Evolutionary conservation across 2,329 filamentous ascomycete species (phyloP).

Genomic region (Verticillium zaregamsianum): DNA sequence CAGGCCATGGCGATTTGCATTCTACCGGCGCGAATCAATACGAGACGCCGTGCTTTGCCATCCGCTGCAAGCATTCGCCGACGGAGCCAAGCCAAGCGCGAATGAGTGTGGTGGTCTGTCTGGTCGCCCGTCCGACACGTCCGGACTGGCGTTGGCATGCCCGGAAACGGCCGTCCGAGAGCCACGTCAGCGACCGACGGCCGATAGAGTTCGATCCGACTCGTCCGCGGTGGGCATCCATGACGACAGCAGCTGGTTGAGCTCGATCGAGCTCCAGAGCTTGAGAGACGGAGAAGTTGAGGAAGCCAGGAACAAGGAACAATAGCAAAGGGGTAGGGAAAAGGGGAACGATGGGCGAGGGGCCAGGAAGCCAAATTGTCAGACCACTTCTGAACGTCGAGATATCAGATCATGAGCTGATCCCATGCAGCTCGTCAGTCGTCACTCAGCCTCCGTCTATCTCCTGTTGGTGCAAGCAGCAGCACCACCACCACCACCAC

Average conservation of each 20-base stretch:
- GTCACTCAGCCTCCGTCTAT: background rate
- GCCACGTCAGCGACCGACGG: background rate
- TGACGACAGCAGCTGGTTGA: background rate
- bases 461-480: background rate
- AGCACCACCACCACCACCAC: background rate
- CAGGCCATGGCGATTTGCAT: too few relatives aligned
- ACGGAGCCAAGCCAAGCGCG: too few relatives aligned
- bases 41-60: too few relatives aligned
- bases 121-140: background rate
- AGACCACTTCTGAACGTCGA: background rate
- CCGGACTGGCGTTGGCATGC: too few relatives aligned
- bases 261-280: too few relatives aligned
- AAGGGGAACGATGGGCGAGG: background rate
- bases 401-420: background rate
- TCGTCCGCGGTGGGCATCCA: background rate
- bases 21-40: too few relatives aligned
- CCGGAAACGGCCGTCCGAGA: background rate
- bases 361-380: background rate
- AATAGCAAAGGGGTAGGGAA: too few relatives aligned
- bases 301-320: too few relatives aligned
- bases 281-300: too few relatives aligned
- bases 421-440: background rate
- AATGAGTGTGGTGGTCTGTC: too few relatives aligned
- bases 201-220: background rate
- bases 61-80: too few relatives aligned